Evolutionary conservation across 2,329 filamentous ascomycete genomes (phyloP).

Genomic region (Penicillium sp.): DNA sequence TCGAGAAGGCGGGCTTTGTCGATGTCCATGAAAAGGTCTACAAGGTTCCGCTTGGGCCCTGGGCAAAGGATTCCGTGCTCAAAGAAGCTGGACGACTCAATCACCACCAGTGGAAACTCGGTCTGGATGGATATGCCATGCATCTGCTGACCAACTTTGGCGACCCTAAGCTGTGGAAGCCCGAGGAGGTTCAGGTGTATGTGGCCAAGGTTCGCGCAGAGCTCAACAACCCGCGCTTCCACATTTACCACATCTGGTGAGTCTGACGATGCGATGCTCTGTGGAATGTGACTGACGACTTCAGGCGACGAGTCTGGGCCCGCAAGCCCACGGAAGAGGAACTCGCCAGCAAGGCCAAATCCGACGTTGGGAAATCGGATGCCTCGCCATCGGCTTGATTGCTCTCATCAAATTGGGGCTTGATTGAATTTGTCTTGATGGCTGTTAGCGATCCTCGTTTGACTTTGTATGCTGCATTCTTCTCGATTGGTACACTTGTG

Average conservation of each 20-base stretch:
- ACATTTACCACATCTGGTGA: slow-evolving; percentile 3
- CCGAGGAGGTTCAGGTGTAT: slow-evolving; percentile 2
- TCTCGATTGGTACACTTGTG: too few relatives aligned
- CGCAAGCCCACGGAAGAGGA: slow-evolving; percentile 3
- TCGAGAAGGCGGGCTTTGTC: slow-evolving; percentile 11
- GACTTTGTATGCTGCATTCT: too few relatives aligned
- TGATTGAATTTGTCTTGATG: too few relatives aligned
- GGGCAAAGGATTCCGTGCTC: slow-evolving; percentile 33
- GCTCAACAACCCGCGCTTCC: slow-evolving; percentile 1
- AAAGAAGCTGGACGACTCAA: slow-evolving; percentile 41
- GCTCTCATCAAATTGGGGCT: too few relatives aligned
- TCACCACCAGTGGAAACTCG: slow-evolving; percentile 13
- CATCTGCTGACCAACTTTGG: slow-evolving; percentile 18
- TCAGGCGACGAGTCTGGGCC: slow-evolving; percentile 2
- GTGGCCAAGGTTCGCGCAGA: slow-evolving; percentile 3
- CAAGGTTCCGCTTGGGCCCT: slow-evolving; percentile 35
- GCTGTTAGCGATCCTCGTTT: too few relatives aligned
- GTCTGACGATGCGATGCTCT: neutral
- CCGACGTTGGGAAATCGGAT: too few relatives aligned
- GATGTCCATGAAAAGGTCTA: slow-evolving; percentile 46
- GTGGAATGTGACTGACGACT: neutral
- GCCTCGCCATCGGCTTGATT: too few relatives aligned
- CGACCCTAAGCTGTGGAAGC: slow-evolving; percentile 4
- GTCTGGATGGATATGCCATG: slow-evolving; percentile 20
- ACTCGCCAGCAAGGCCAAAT: neutral